Evolutionary conservation across 2,329 filamentous ascomycete genomes (phyloP), one percentile per base, ranked within the genome.

Genomic region (Claviceps digitariae): DNA sequence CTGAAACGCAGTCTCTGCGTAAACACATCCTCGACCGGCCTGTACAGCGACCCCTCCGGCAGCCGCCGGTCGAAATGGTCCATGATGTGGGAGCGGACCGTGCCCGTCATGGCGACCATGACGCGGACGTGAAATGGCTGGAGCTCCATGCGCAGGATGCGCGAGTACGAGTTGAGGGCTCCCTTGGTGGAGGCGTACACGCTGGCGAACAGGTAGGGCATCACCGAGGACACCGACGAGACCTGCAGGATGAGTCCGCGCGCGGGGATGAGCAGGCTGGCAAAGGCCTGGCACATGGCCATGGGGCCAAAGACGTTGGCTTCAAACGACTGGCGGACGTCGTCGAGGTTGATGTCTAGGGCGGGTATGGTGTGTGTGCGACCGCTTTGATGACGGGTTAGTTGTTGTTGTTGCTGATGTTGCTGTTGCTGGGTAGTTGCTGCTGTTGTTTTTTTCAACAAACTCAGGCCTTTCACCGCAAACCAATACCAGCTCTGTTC

Each of bases 251-350:
- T 72, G 10, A 79, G 68, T 0, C 78, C 77, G 25, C 68, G 68
- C 0, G 75, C 67, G 17, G 70, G 63, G 50, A 79, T 75, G 25
- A 81, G 71, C 45, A 74, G 69, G 52, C 69, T 67, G 12, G 70
- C 64, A 58, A 80, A 80, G 31, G 71, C 67, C 59, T 76, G 69
- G 51, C 72, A 72, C 69, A 77, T 77, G 61, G 74, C 70, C 75
- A 81, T 79, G 58, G 76, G 71, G 44, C 74, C 74, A 56, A 81
- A 78, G 43, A 81, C 75, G 58, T 81, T 81, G 57, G 75, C 73
- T 63, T 80, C 77, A 52, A 77, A 80, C 2, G 74, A 77, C 55
- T 67, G 62, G 54, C 76, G 76, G 4, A 77, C 74, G 50, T 78
- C 76, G 51, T 73, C 69, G 8, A 79, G 60, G 50, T 75, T 70